These are phyloP conservation scores for Candida stauntonica DNA, from an alignment of 805 yeast genomes.

Conservation along the genomic window DNA sequence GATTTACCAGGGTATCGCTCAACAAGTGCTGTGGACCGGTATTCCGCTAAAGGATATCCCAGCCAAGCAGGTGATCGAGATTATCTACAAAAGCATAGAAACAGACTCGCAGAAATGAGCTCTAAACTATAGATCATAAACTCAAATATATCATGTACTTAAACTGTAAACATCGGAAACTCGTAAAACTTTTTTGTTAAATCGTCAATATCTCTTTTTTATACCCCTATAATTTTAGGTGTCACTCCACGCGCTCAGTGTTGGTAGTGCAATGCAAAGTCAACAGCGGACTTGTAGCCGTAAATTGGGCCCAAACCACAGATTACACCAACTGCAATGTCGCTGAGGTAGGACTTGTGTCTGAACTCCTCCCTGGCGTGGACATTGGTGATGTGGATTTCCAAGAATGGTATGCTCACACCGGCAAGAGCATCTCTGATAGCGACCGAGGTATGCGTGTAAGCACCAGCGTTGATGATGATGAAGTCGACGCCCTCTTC, in stretches of 20 bases:
- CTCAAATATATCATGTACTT: too few species aligned
- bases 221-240: too few species aligned
- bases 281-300: slow-evolving; percentile 29
- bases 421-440: slow-evolving; percentile 46
- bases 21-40: slow-evolving; percentile 26
- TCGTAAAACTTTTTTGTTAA: too few species aligned
- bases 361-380: slow-evolving; percentile 49
- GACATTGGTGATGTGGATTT: slow-evolving; percentile 47
- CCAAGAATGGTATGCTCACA: slow-evolving; percentile 45
- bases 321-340: slow-evolving; percentile 43
- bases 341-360: slow-evolving; percentile 44
- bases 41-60: slow-evolving; percentile 19
- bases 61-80: slow-evolving; percentile 13
- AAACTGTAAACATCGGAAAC: too few species aligned
- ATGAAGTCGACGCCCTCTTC: slow-evolving; percentile 35
- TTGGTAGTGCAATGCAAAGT: slow-evolving; percentile 25
- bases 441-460: slow-evolving; percentile 48
- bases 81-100: slow-evolving; percentile 14
- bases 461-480: slow-evolving; percentile 49
- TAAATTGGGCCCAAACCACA: slow-evolving; percentile 28
- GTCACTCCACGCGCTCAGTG: neutral
- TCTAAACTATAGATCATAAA: too few species aligned
- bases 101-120: too few species aligned
- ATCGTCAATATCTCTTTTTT: too few species aligned
- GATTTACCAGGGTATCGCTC: slow-evolving; percentile 27